phyloP scores from a whole-genome alignment of 306 rosid genomes.

The Prosopis cineraria region DNA sequence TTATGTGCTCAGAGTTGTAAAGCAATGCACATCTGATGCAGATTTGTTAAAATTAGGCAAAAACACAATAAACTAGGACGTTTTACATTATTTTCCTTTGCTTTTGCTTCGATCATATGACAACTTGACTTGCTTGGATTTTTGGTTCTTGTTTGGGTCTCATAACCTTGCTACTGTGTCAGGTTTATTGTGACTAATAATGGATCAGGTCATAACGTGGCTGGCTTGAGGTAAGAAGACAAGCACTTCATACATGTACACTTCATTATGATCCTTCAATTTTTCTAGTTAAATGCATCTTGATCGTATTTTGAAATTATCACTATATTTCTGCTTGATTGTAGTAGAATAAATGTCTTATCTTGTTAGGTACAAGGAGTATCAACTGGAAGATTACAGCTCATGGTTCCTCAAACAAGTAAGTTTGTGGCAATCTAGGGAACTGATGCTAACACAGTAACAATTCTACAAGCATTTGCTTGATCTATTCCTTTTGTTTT shows the following conservation, averaged over 20 bases:
- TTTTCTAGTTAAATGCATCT: constrained; percentile 14
- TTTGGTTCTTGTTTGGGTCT: constrained; percentile 21
- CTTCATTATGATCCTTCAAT: constrained; percentile 16
- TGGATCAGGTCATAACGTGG: constrained; percentile 80
- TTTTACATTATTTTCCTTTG: neutral
- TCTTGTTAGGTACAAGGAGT: constrained; percentile 87
- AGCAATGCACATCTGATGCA: neutral
- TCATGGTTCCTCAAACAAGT: constrained; percentile 94
- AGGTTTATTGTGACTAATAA: constrained; percentile 93
- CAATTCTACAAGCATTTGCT: constrained; percentile 21
- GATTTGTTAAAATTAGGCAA: neutral
- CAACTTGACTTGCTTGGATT: neutral
- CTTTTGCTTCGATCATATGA: neutral
- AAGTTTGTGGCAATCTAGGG: constrained; percentile 17
- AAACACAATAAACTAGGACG: neutral
- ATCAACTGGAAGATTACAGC: constrained; percentile 89
- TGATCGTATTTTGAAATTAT: neutral
- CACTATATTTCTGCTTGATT: neutral
- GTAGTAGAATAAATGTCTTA: constrained; percentile 3
- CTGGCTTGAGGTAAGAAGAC: constrained; percentile 73
- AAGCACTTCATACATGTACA: constrained; percentile 14
- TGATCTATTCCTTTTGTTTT: constrained; percentile 31
- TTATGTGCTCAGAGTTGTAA: constrained; percentile 17
- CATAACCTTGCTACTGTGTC: constrained; percentile 28
- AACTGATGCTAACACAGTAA: neutral